A percentile compares a stretch with the other conserved stretches of the same genome.
Conservation (phyloP, 2,329 filamentous ascomycete species). For the Pyrenophora seminiperda region DNA sequence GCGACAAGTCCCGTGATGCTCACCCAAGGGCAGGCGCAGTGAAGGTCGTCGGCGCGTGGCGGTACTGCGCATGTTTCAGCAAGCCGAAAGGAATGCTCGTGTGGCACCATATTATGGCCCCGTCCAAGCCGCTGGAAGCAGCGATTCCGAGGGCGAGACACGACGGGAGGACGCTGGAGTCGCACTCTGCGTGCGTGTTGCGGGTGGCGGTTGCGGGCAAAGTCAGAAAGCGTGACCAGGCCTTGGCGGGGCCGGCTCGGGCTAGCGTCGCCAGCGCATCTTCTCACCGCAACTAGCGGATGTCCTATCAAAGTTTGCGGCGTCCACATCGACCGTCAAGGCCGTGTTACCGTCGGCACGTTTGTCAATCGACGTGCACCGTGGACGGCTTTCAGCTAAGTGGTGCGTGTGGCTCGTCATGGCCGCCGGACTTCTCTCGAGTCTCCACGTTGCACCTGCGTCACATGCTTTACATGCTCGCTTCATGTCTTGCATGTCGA, state of each 20-base stretch:
- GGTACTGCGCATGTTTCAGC: conserved; percentile 37
- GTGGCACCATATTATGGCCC: conserved; percentile 32
- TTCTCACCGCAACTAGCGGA: conserved; percentile 43
- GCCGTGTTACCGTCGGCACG: conserved; percentile 45
- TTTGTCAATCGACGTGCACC: conserved; percentile 37
- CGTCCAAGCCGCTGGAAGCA: conserved; percentile 32
- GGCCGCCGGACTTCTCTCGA: conserved; percentile 43
- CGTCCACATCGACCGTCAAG: conserved; percentile 43
- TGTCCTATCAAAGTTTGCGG: conserved; percentile 39
- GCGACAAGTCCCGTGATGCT: conserved; percentile 34
- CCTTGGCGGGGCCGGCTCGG: conserved; percentile 19
- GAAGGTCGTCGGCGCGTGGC: too few species aligned
- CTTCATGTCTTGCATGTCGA: conserved; percentile 22
- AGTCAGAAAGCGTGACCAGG: conserved; percentile 38
- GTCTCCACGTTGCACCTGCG: conserved; percentile 47
- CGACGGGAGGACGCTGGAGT: conserved; percentile 22
- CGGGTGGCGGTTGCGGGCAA: conserved; percentile 35
- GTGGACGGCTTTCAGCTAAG: conserved; percentile 21
- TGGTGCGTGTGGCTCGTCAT: conserved; percentile 33
- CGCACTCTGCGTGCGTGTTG: conserved; percentile 22
- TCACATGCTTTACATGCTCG: conserved; percentile 16
- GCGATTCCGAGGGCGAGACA: conserved; percentile 30
- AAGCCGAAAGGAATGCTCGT: conserved; percentile 27
- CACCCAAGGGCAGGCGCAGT: conserved; percentile 5
- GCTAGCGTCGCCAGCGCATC: conserved; percentile 46